phyloP scores from a whole-genome alignment of 164 flowering plant species.

The Paratinospora sagittata region DNA sequence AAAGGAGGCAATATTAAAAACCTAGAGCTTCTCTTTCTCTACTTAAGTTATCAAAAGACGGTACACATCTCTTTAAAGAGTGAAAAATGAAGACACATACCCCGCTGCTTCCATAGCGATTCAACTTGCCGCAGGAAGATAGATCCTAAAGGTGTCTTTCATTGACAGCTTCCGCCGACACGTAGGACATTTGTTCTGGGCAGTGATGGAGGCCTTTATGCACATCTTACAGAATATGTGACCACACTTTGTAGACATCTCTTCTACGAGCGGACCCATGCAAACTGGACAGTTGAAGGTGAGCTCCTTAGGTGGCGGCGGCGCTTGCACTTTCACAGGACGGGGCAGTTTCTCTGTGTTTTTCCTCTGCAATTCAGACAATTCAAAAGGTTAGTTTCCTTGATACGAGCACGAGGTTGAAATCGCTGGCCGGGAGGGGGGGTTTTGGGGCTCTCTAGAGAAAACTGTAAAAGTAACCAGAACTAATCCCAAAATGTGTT shows the following conservation, averaged over 20 bases:
- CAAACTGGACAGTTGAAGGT: conserved; percentile 81
- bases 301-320: conserved; percentile 47
- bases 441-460: too few species aligned
- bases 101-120: neutral
- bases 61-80: too few species aligned
- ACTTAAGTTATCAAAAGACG: too few species aligned
- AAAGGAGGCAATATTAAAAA: too few species aligned
- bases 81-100: too few species aligned
- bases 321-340: conserved; percentile 11
- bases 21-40: too few species aligned
- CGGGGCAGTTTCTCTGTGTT: conserved; percentile 14
- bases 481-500: neutral
- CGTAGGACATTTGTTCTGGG: conserved; percentile 75
- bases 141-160: conserved; percentile 62
- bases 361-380: conserved; percentile 28
- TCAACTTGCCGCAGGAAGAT: conserved; percentile 64
- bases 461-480: too few species aligned
- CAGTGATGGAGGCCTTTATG: conserved; percentile 54
- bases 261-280: conserved; percentile 62
- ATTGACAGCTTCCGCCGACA: conserved; percentile 54
- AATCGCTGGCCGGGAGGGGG: too few species aligned
- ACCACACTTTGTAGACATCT: conserved; percentile 81
- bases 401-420: neutral
- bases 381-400: neutral
- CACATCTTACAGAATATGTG: conserved; percentile 87